Percentiles rank a stretch among this genome's conserved stretches.
These are phyloP conservation scores for Suillus paluster DNA, from an alignment of 768 basidiomycete species.

Conservation along the genomic window DNA sequence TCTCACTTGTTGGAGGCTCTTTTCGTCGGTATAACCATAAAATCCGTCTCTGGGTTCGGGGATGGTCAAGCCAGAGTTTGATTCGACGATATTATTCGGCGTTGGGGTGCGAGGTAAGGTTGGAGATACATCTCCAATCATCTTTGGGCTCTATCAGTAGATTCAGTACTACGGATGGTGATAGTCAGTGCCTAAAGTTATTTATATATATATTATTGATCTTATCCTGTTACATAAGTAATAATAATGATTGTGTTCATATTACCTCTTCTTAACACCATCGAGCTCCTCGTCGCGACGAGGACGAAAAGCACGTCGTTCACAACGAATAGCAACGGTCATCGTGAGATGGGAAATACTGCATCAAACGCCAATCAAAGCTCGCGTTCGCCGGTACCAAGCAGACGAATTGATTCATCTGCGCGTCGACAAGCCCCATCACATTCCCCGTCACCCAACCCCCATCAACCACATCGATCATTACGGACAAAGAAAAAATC, in stretches of 20 bases:
- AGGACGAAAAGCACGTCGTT: constrained; percentile 18
- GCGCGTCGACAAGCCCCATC: constrained; percentile 23
- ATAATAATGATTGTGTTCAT: constrained; percentile 19
- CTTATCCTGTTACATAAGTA: neutral
- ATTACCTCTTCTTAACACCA: constrained; percentile 36
- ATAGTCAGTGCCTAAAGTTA: constrained; percentile 7
- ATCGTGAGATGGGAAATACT: constrained; percentile 37
- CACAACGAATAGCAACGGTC: constrained; percentile 23
- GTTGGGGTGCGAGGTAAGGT: neutral
- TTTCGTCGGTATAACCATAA: constrained; percentile 83
- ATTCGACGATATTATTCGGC: constrained; percentile 16
- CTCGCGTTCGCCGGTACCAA: constrained; percentile 28
- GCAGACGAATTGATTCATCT: constrained; percentile 30
- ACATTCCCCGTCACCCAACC: constrained; percentile 45
- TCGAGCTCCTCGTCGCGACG: constrained; percentile 28
- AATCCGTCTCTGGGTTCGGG: constrained; percentile 70
- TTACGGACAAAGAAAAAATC: constrained; percentile 72
- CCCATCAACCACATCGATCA: constrained; percentile 57
- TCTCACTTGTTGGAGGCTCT: constrained; percentile 72
- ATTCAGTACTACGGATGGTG: neutral
- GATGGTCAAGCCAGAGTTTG: constrained; percentile 38
- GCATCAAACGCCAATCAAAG: constrained; percentile 35
- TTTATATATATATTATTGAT: constrained; percentile 11
- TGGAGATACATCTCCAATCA: constrained; percentile 9
- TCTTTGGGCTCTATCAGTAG: constrained; percentile 8